These are phyloP conservation scores for Monosporascus ibericus DNA, from an alignment of 2,329 filamentous ascomycete species.

Conservation along the genomic window DNA sequence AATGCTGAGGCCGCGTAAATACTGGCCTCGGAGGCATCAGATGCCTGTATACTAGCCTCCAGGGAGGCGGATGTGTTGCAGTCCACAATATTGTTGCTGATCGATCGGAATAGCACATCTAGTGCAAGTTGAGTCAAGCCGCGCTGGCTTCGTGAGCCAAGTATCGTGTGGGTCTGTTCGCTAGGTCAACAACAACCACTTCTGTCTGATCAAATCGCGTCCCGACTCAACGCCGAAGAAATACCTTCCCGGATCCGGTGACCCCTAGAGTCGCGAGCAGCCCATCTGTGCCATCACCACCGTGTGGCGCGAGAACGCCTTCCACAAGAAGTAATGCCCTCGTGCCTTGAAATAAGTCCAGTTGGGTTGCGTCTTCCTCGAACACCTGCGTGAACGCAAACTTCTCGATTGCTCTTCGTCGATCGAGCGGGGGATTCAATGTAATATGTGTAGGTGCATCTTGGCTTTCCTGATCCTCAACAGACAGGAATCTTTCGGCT, in stretches of 20 bases:
- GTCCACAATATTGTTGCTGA: conserved; percentile 66
- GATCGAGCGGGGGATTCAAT: conserved; percentile 74
- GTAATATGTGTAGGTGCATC: conserved; percentile 63
- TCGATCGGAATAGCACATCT: conserved; percentile 80
- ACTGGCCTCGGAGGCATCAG: conserved; percentile 76
- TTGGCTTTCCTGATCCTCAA: conserved; percentile 53
- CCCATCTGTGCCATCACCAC: conserved; percentile 78
- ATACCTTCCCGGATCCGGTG: conserved; percentile 91
- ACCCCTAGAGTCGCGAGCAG: conserved; percentile 88
- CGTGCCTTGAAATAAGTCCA: conserved; percentile 79
- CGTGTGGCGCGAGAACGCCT: conserved; percentile 68
- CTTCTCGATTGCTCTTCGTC: conserved; percentile 83
- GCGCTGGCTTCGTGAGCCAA: conserved; percentile 79
- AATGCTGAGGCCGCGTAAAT: conserved; percentile 70
- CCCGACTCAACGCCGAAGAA: conserved; percentile 1
- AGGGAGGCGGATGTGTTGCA: conserved; percentile 50
- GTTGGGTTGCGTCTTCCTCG: conserved; percentile 75
- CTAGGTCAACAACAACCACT: not conserved
- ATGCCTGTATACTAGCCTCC: conserved; percentile 67
- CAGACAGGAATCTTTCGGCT: conserved; percentile 68
- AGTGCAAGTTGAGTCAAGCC: conserved; percentile 88
- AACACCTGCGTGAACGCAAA: conserved; percentile 95
- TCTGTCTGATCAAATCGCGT: not conserved
- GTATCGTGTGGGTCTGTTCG: conserved; percentile 82
- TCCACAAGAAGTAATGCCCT: conserved; percentile 71